Conservation (phyloP, 139 green algal species). For the Auxenochlorella pyrenoidosa region DNA sequence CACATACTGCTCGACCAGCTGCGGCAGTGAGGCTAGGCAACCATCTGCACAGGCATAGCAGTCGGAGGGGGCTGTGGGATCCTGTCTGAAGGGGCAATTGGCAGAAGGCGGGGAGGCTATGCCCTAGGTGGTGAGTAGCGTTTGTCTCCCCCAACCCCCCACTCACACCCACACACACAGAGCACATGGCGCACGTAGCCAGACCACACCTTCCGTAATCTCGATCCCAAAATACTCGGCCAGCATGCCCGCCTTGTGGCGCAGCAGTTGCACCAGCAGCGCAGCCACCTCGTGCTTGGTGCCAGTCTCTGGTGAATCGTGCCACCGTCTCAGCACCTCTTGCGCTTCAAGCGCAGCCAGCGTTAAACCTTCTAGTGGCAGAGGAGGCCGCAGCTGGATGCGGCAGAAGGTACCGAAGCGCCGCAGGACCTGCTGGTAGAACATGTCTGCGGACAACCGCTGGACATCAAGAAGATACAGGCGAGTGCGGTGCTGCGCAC, state of each 20-base stretch:
- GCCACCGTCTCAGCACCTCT: constrained; percentile 68
- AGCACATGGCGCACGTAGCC: background rate
- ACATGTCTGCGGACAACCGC: constrained; percentile 77
- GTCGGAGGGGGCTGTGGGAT: background rate
- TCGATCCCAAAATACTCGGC: constrained; percentile 70
- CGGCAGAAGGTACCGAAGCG: constrained; percentile 52
- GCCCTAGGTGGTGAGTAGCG: too few species aligned
- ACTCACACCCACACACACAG: background rate
- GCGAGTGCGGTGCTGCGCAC: constrained; percentile 76
- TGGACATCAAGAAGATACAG: constrained; percentile 87
- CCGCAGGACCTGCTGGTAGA: constrained; percentile 85
- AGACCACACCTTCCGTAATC: background rate
- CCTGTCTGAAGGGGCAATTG: background rate
- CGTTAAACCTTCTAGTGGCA: constrained; percentile 65
- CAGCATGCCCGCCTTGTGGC: constrained; percentile 76
- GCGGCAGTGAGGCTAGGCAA: constrained; percentile 64
- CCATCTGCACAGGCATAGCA: constrained; percentile 41
- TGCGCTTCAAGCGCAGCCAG: constrained; percentile 72
- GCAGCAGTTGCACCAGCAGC: constrained; percentile 66
- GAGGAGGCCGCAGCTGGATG: constrained; percentile 62
- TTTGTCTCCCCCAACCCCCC: too few species aligned
- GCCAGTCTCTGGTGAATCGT: constrained; percentile 47
- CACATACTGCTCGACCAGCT: constrained; percentile 72
- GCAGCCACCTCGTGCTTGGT: constrained; percentile 70
- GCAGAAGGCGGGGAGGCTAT: too few species aligned